Evolutionary conservation across 176 grass and related monocot species (phyloP).

Genomic region (Cymbopogon citratus): DNA sequence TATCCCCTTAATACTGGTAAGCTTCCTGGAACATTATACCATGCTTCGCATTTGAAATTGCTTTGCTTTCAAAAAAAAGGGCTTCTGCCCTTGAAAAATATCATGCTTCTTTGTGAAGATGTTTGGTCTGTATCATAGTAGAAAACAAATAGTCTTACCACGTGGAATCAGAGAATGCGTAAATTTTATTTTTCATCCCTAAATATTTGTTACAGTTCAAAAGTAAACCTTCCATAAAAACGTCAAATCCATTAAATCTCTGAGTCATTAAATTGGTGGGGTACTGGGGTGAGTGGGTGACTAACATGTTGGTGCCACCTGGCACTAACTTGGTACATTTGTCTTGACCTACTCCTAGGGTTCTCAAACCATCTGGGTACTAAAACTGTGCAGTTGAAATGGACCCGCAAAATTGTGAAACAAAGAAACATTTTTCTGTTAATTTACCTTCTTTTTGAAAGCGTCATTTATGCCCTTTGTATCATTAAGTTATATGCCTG

Average conservation of each 20-base stretch:
- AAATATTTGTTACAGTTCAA: background rate
- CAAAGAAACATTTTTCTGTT: background rate
- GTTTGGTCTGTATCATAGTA: background rate
- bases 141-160: slow-evolving; percentile 4
- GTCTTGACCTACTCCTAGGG: background rate
- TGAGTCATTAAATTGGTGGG: background rate
- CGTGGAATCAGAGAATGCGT: background rate
- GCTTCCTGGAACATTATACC: slow-evolving; percentile 34
- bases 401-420: background rate
- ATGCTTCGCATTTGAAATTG: slow-evolving; percentile 8
- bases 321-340: slow-evolving; percentile 1
- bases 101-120: background rate
- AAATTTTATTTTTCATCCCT: slow-evolving; percentile 4
- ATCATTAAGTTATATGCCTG: background rate
- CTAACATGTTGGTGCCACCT: background rate
- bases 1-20: slow-evolving; percentile 62
- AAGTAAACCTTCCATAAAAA: slow-evolving; percentile 14
- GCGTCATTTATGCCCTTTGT: background rate
- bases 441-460: slow-evolving; percentile 1
- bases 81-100: background rate
- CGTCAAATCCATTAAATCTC: background rate
- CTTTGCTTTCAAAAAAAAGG: background rate
- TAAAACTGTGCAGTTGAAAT: background rate
- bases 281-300: background rate
- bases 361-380: background rate